Conservation (phyloP, 2,329 filamentous ascomycete species). For the Fusarium robinianum region DNA sequence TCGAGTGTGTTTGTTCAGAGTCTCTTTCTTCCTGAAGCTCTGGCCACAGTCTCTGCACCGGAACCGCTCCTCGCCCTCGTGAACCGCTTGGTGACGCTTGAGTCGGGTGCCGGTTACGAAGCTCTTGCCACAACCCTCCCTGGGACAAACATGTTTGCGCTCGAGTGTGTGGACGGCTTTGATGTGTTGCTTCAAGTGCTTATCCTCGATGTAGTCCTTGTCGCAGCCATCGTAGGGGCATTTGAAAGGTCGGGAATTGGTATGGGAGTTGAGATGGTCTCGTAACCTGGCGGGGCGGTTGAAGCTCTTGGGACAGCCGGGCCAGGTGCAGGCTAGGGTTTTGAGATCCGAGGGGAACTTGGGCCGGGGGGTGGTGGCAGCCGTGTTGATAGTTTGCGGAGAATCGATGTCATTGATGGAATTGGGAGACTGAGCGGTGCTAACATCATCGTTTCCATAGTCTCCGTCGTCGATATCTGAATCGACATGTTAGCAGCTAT, state of each 20-base stretch:
- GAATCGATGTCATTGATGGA: slow-evolving; percentile 42
- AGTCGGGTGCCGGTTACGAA: slow-evolving; percentile 82
- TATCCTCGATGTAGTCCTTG: slow-evolving; percentile 84
- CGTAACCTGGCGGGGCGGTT: slow-evolving; percentile 82
- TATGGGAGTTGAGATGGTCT: slow-evolving; percentile 83
- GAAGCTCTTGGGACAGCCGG: slow-evolving; percentile 79
- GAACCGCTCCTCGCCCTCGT: slow-evolving; percentile 74
- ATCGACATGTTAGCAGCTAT: slow-evolving; percentile 14
- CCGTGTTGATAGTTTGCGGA: slow-evolving; percentile 38
- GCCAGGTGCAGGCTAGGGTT: slow-evolving; percentile 74
- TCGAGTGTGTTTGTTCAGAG: slow-evolving; percentile 80
- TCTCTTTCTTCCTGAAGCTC: slow-evolving; percentile 85
- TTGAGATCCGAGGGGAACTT: slow-evolving; percentile 74
- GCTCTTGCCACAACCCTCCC: slow-evolving; percentile 73
- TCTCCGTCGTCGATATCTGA: slow-evolving; percentile 41
- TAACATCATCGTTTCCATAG: slow-evolving; percentile 42
- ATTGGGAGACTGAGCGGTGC: slow-evolving; percentile 40
- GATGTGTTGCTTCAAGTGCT: slow-evolving; percentile 83
- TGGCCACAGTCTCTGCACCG: slow-evolving; percentile 75
- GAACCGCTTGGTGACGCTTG: slow-evolving; percentile 75
- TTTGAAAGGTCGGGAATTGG: slow-evolving; percentile 77
- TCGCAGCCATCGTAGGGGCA: slow-evolving; percentile 73
- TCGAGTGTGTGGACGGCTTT: slow-evolving; percentile 78
- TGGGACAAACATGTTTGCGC: slow-evolving; percentile 71
- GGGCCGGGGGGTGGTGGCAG: slow-evolving; percentile 48